A percentile compares a stretch with the other conserved stretches of the same genome.
phyloP scores from a whole-genome alignment of 768 basidiomycete genomes.

The Dictyophora rubrovolvata region DNA sequence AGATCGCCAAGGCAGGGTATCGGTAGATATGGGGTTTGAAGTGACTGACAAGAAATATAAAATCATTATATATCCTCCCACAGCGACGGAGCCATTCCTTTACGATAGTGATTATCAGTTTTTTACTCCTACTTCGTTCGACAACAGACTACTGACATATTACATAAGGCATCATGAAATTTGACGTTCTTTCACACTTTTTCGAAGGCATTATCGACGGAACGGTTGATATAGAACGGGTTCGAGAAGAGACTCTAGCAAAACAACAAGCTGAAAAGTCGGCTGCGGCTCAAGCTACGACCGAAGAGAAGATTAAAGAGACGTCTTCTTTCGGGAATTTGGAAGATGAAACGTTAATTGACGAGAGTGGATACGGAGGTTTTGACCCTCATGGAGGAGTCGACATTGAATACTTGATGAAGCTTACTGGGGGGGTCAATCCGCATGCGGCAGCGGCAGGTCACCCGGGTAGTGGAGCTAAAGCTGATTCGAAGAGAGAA shows the following conservation, averaged over 20 bases:
- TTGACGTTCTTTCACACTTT: conserved; percentile 64
- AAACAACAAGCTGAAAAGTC: conserved; percentile 1
- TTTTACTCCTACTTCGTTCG: background rate
- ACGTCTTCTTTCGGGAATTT: background rate
- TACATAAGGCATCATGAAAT: conserved; percentile 55
- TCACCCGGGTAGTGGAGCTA: background rate
- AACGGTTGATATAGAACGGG: conserved; percentile 40
- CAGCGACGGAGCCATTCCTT: conserved; percentile 41
- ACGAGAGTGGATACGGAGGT: background rate
- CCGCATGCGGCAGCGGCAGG: background rate
- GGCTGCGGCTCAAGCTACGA: background rate
- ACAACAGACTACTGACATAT: background rate
- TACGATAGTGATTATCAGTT: conserved; percentile 50
- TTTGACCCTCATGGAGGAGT: conserved; percentile 7
- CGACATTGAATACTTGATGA: conserved; percentile 2
- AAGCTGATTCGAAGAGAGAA: background rate
- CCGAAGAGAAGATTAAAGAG: background rate
- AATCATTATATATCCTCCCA: conserved; percentile 60
- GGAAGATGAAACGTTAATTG: conserved; percentile 5
- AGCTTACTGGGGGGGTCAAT: background rate
- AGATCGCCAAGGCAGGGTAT: conserved; percentile 54
- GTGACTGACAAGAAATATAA: conserved; percentile 46
- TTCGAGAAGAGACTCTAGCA: conserved; percentile 28
- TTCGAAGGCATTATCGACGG: conserved; percentile 64
- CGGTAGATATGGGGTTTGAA: conserved; percentile 49